Base-by-base conservation (phyloP, 164 flowering plant genomes). In the Cinnamomum chago region DNA sequence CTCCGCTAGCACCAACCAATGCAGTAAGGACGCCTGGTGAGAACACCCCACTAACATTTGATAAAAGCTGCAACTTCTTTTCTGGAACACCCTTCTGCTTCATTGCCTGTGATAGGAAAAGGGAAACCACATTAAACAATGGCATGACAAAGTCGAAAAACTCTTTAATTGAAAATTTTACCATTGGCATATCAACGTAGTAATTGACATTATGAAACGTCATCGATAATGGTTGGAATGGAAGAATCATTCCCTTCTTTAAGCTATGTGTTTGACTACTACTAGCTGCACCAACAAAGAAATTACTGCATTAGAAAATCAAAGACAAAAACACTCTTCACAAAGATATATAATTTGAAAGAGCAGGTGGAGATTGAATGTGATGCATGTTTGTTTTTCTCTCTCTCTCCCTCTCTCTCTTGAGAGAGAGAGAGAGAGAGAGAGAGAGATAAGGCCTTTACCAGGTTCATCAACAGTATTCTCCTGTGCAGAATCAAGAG, bases 1-100 rank as follows among this genome's bases (percentile, higher is more conserved):
- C 97, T 47, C 98, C 98, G 85, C 97, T 95, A 66, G 95, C 81
- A n/a, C 98, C 97, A 73, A 95, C 93, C 79, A 95, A 84, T 75
- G 97, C 98, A 33, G 98, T 95, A 73, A 95, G 97, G 76, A 90
- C 94, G 77, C 98, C 98, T 4, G 98, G 98, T 24, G 93, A 86
- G 82, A 95, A 95, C 18, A 87, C 91, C 24, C 98, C 98, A 68
- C 95, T 90, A 33, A 95, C 97, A 62, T 80, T 73, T 66, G 88
- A 88, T 82, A 95, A 77, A 52, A 95, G 93, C 62, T 95, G 97
- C 85, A 95, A 73, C 79, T 71, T 93, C 72, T 69, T 88, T 71
- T 90, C 93, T 52, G 86, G 80, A 75, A 88, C 58, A 60, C 97
- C 97, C 83, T 86, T 72, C 24, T 50, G 27, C 14, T 70, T 80